Evolutionary conservation across 2,329 filamentous ascomycete species (phyloP), one percentile per base, ranked within the genome.

Genomic region (Phoma sp.): DNA sequence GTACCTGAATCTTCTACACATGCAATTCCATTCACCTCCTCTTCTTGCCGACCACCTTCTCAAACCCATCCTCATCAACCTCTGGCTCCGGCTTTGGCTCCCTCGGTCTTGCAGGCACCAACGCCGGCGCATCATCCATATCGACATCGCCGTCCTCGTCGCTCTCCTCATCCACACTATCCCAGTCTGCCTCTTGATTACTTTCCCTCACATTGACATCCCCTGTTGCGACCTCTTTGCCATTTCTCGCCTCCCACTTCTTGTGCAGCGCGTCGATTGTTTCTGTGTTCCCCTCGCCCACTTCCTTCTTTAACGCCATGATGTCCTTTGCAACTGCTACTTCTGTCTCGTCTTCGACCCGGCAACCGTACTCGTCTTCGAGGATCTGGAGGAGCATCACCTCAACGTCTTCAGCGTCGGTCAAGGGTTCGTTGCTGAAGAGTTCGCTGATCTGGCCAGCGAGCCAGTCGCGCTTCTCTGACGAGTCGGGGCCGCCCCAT

Each of bases 381-480:
- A 98, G 95, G 58, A 96, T 88, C 69, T 97, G 91, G 41, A 96
- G 81, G 43, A 98, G 81, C 46, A 96, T 87, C 36, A 88, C 84
- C 79, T 98, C 94, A 38, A 97, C 80, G 66, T 97, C 92, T 61
- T 89, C 86, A 17, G 84, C 79, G 65, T 96, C 90, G 10, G 90
- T 87, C 51, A 86, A 80, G 2, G 85, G 81, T 3, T 81, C 77
- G 17, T 60, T 63, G 2, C 69, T 80, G 65, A 97, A 89, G 60
- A 96, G 85, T 24, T 96, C 91, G 55, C 88, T 89, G 48, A 98
- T 83, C 38, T 90, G 90, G 61, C 92, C 93, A 46, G 91, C 94
- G 69, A 99, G 91, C 94, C 93, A 98, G 82, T 96, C 94, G 69
- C 94, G 90, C 81, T 98, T 98, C 77, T 96, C 92, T 57, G 82